phyloP scores from a whole-genome alignment of 768 basidiomycete species.

The Agrocybe pediades region DNA sequence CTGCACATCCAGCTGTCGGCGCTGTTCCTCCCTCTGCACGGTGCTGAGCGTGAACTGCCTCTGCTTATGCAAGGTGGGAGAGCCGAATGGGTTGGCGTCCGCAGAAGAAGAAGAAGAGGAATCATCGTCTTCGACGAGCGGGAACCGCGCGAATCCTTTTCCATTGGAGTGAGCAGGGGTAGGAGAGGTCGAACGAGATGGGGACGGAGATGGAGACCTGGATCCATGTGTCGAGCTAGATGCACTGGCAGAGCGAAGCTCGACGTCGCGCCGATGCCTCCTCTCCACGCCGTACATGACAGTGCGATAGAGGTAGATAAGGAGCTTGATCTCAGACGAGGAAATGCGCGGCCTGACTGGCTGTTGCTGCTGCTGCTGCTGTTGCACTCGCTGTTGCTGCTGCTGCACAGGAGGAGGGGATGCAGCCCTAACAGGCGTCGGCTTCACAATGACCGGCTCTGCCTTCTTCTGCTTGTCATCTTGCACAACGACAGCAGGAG shows the following conservation, averaged over 20 bases:
- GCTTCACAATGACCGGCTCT: no score
- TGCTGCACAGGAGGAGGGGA: no score
- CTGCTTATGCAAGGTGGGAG: no score
- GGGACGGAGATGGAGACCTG: no score
- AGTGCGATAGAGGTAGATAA: constrained; percentile 22
- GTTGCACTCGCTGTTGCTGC: background rate
- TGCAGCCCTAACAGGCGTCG: no score
- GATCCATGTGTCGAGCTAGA: background rate
- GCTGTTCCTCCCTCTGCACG: background rate
- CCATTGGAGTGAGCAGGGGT: no score
- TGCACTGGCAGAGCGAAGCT: background rate
- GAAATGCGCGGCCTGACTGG: constrained; percentile 10
- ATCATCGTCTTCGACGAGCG: constrained; percentile 19
- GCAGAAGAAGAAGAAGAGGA: no score
- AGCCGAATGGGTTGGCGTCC: no score
- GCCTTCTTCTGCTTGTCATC: no score
- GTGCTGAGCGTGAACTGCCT: background rate
- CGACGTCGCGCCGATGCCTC: constrained; percentile 8
- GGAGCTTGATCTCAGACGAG: constrained; percentile 19
- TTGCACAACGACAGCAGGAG: no score
- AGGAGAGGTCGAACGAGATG: constrained; percentile 11
- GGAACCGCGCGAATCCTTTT: constrained; percentile 8
- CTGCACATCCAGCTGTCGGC: constrained; percentile 22
- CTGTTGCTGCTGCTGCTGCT: background rate
- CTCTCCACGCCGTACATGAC: constrained; percentile 22